These are phyloP conservation scores for Penicillium sp. DNA, from an alignment of 2,329 filamentous ascomycete genomes.

Conservation along the genomic window DNA sequence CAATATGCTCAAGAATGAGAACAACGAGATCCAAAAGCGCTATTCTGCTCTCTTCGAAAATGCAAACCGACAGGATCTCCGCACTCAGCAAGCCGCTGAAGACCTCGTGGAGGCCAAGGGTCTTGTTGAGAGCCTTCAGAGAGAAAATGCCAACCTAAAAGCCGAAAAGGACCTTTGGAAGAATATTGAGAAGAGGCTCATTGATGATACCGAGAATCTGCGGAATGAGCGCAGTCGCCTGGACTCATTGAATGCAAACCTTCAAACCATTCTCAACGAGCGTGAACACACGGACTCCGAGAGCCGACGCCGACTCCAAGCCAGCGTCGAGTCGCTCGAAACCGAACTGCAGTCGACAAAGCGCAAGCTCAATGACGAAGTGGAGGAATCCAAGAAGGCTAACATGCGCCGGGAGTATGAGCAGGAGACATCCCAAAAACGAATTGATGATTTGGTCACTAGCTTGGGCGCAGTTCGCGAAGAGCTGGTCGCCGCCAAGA, in stretches of 20 bases:
- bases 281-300: constrained; percentile 82
- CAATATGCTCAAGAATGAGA: constrained; percentile 77
- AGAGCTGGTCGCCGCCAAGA: constrained; percentile 81
- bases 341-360: constrained; percentile 74
- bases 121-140: constrained; percentile 79
- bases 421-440: constrained; percentile 79
- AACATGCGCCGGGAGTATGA: constrained; percentile 87
- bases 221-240: constrained; percentile 81
- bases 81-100: constrained; percentile 86
- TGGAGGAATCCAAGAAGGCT: constrained; percentile 80
- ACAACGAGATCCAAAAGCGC: constrained; percentile 80
- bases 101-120: constrained; percentile 85
- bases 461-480: constrained; percentile 79
- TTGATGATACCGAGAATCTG: constrained; percentile 81
- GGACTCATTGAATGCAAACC: constrained; percentile 75
- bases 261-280: constrained; percentile 89
- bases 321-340: constrained; percentile 74
- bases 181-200: constrained; percentile 83
- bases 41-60: constrained; percentile 73
- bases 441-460: constrained; percentile 85
- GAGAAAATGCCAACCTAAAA: constrained; percentile 88
- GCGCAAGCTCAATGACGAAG: constrained; percentile 76
- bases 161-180: constrained; percentile 95
- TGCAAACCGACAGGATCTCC: constrained; percentile 84
- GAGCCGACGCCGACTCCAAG: constrained; percentile 73